A percentile compares a stretch with the other conserved stretches of the same genome.
These are phyloP conservation scores for Raphanus raphanistrum DNA, from an alignment of 345 rosid genomes.

Conservation along the genomic window DNA sequence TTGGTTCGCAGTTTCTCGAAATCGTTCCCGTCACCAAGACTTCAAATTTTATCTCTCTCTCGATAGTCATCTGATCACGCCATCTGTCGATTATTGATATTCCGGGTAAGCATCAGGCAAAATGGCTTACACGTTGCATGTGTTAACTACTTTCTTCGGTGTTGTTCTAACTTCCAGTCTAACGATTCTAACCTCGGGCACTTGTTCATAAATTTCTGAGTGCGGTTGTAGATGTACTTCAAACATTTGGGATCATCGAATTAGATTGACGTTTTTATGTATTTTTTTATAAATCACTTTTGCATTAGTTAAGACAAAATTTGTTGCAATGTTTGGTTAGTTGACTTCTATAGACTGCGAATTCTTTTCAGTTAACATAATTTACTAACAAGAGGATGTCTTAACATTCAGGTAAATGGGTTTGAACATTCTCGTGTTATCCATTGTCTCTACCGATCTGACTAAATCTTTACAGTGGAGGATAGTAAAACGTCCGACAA, in stretches of 20 bases:
- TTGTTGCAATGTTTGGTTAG: not conserved
- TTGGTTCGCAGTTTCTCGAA: not conserved
- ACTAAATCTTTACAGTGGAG: too few species aligned
- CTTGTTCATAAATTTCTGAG: not conserved
- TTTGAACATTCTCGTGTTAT: too few species aligned
- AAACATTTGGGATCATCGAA: not conserved
- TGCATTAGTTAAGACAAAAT: not conserved
- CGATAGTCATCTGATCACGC: not conserved
- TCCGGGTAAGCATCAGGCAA: not conserved
- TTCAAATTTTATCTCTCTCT: not conserved
- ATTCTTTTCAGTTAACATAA: not conserved
- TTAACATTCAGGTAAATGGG: too few species aligned
- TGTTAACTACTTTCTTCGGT: not conserved
- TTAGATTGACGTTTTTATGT: too few species aligned
- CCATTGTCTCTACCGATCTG: too few species aligned
- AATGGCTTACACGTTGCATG: not conserved
- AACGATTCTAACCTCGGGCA: not conserved
- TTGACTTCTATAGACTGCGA: not conserved
- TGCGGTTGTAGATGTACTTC: not conserved
- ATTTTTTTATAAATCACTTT: not conserved
- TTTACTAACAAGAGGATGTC: not conserved
- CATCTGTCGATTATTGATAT: not conserved
- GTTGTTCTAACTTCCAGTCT: not conserved
- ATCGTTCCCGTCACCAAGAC: slow-evolving; percentile 36
- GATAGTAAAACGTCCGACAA: too few species aligned